These are phyloP conservation scores for Aspergillaceae sp. DNA, from an alignment of 2,329 filamentous ascomycete species.

Conservation along the genomic window DNA sequence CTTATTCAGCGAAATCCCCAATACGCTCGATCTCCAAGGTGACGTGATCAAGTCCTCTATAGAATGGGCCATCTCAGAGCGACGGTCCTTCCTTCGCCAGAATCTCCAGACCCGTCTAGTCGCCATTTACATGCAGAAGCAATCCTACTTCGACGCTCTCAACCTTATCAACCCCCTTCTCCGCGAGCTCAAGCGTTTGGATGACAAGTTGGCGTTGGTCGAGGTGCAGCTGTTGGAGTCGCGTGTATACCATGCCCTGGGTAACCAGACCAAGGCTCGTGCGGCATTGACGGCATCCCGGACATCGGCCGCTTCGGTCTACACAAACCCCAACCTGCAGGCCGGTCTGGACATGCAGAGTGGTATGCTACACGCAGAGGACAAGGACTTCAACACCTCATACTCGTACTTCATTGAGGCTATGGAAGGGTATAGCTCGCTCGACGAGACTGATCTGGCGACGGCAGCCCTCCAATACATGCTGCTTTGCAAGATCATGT, in stretches of 20 bases:
- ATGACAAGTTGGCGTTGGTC: conserved; percentile 96
- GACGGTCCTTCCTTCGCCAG: conserved; percentile 91
- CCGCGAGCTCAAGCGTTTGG: conserved; percentile 91
- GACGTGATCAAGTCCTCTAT: conserved; percentile 97
- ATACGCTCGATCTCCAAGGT: conserved; percentile 90
- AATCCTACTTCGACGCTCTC: conserved; percentile 93
- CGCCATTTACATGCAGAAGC: conserved; percentile 89
- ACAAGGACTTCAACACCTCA: conserved; percentile 97
- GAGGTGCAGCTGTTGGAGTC: conserved; percentile 97
- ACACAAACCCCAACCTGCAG: conserved; percentile 90
- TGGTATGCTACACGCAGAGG: conserved; percentile 96
- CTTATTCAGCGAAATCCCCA: conserved; percentile 85
- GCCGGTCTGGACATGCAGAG: conserved; percentile 98
- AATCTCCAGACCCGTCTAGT: conserved; percentile 96
- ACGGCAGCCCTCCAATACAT: conserved; percentile 98
- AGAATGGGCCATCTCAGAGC: conserved; percentile 95
- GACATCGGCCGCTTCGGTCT: conserved; percentile 92
- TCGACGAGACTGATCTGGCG: conserved; percentile 81
- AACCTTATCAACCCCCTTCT: conserved; percentile 94
- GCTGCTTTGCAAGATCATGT: conserved; percentile 99
- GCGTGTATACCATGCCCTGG: conserved; percentile 90
- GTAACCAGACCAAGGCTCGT: conserved; percentile 91
- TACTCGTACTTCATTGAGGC: conserved; percentile 99
- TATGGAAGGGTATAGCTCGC: conserved; percentile 88
- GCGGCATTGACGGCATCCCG: conserved; percentile 89